Base-by-base conservation (phyloP, 768 basidiomycete species). In the Termitomyces sp. region DNA sequence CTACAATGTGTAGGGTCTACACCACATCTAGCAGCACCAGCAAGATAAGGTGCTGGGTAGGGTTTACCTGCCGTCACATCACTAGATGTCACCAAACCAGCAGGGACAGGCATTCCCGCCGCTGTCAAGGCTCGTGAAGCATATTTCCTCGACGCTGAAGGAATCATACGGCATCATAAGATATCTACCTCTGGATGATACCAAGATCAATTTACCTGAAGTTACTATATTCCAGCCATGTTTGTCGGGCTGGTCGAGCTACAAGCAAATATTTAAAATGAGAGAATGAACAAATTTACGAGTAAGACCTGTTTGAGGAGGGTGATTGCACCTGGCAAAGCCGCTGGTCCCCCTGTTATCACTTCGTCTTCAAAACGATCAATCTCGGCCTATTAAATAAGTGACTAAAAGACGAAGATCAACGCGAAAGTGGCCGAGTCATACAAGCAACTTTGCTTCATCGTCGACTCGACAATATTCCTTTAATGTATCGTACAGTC, bases 41-140 rank as follows among this genome's bases (percentile, higher is more conserved):
- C 82, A 15, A 94, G 74, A 72, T 95, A 97, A 22, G 95, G 95
- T 37, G 83, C 91, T 0, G 94, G 93, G 66, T 87, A 80, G n/a
- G 94, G 94, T 74, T 95, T 95, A 47, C 93, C 93, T 52, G 80
- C 73, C 12, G 72, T 65, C 11, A 88, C 87, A 63, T 89, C 84
- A 70, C 88, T 83, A 7, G 88, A 86, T 2, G 91, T 93, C 64
- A 95, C 81, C 54, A 88, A 76, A 16, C 85, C 86, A 49, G 73
- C 71, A 2, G 90, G 88, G 2, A 81, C 58, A 2, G 85, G 81
- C 20, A 94, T 75, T 1, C 78, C 81, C 45, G 87, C 84, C 37
- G 81, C 80, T 42, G 81, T 69, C 36, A 95, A 77, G 18, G 91
- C 92, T 22, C 80, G 78, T 15, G 81, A 76, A 18, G 91, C 83